Evolutionary conservation across 2,329 filamentous ascomycete genomes (phyloP), one percentile per base, ranked within the genome.

Genomic region (Claviceps purpurea): DNA sequence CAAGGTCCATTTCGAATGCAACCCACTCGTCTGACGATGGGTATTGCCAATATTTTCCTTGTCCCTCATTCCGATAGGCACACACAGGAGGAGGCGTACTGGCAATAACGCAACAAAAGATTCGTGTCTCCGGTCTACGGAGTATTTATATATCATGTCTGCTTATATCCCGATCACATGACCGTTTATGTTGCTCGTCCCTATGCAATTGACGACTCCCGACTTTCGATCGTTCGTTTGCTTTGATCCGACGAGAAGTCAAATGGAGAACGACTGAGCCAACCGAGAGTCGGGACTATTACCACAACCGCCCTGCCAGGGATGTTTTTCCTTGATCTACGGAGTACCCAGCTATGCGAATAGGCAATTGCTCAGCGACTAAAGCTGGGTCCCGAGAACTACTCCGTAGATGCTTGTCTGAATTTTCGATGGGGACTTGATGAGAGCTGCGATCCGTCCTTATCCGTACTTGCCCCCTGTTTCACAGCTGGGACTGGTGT

Each of bases 401-500:
- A 26, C 26, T 30, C 26, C 26, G 26, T 13, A 30, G 44, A 46
- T n/a, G 16, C 13, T 46, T 34, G 26, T 14, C 5, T 11, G 14
- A 24, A 4, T 11, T 30, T 46, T 46, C 11, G 26, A 47, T n/a
- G 30, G 18, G 45, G 11, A 20, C 10, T 20, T 20, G 18, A 30
- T 7, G 24, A 45, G 22, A 44, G 38, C 26, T 13, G 40, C 46
- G n/a, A 34, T 50, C 42, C 49, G 18, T 22, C 40, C 34, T 40
- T 8, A 18, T 22, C 30, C 14, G 47, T 10, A 30, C 13, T 20
- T 37, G 34, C 47, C 41, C 50, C 54, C 45, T 50, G 52, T 56
- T 56, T 54, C 52, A 54, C 43, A 40, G 39, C 44, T 30, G 16
- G 52, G 43, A 34, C 44, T 30, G 16, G 50, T 40, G 50, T 52